phyloP scores from a whole-genome alignment of 176 grass and related monocot genomes.

The Oryza officinalis region DNA sequence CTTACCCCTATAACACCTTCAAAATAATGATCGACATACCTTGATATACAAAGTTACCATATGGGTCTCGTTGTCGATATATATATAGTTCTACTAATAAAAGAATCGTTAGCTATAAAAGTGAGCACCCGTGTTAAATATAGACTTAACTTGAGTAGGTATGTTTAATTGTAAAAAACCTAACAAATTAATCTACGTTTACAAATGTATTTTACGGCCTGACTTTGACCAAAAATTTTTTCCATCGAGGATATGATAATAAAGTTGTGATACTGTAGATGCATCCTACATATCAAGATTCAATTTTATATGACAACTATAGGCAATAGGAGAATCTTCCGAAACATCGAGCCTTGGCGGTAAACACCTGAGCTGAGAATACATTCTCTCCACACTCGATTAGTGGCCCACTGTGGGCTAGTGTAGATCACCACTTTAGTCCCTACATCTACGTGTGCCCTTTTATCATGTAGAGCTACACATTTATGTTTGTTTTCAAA shows the following conservation, averaged over 20 bases:
- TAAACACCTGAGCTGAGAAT: neutral
- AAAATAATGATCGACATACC: no score
- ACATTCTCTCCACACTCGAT: neutral
- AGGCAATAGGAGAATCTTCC: neutral
- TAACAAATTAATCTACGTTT: no score
- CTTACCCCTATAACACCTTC: no score
- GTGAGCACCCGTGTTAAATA: no score
- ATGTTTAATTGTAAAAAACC: no score
- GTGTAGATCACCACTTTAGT: neutral
- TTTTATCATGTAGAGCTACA: neutral
- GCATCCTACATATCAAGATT: neutral
- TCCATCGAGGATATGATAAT: neutral
- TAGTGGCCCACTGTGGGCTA: neutral
- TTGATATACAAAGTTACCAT: no score
- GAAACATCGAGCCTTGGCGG: neutral
- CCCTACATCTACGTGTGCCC: neutral
- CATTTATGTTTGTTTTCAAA: no score
- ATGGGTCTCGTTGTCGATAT: no score
- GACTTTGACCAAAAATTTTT: neutral
- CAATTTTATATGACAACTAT: neutral
- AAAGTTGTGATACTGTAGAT: neutral
- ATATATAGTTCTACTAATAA: no score
- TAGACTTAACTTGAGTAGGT: no score
- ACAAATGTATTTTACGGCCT: no score
- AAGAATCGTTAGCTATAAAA: no score